Percentiles rank a stretch among this genome's conserved stretches.
Evolutionary conservation across 2,329 filamentous ascomycete genomes (phyloP).

Genomic region (Daldinia eschscholtzii): DNA sequence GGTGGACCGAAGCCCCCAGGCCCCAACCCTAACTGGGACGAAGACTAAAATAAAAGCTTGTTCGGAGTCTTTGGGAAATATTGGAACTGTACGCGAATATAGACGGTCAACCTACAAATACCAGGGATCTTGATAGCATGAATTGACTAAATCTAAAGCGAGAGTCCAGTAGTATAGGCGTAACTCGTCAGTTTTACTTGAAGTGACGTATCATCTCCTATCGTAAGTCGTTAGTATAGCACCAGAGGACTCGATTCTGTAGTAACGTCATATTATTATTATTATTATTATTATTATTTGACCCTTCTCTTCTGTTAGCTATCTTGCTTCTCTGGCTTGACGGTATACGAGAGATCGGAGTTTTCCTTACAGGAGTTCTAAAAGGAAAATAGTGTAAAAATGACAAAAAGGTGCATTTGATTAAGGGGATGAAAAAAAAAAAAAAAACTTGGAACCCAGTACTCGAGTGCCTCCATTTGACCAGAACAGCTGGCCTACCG

Average conservation of each 20-base stretch:
- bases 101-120: conserved; percentile 40
- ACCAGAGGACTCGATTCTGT: background rate
- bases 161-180: background rate
- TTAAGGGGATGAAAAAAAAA: background rate
- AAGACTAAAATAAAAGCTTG: conserved; percentile 60
- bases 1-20: conserved; percentile 97
- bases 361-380: too few relatives aligned
- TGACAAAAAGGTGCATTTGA: background rate
- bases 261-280: background rate
- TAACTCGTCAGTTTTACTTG: background rate
- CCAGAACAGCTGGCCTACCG: background rate
- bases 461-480: conserved; percentile 5
- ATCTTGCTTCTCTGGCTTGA: background rate
- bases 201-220: background rate
- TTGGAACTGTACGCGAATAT: conserved; percentile 37
- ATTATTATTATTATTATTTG: background rate
- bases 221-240: background rate
- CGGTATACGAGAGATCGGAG: too few relatives aligned
- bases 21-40: conserved; percentile 84
- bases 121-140: conserved; percentile 32
- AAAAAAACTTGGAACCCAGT: conserved; percentile 3
- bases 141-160: conserved; percentile 26
- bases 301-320: background rate
- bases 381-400: background rate
- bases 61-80: conserved; percentile 17